Conservation (phyloP, 83 land plant species). For the Picea engelmannii region DNA sequence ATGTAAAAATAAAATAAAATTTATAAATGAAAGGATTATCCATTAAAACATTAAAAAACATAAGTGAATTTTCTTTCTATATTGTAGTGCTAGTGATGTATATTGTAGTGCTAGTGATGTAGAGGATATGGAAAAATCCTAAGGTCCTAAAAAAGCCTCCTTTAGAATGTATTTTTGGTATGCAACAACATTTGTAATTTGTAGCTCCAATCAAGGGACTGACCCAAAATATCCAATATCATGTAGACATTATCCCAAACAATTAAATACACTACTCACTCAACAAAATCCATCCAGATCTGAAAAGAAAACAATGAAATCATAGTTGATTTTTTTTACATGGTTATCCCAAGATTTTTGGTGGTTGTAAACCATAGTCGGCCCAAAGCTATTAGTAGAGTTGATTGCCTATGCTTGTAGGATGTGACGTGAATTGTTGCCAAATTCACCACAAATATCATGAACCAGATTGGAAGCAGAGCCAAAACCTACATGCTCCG, state of each 20-base stretch:
- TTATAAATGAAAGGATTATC: too few species aligned
- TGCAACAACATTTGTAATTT: neutral
- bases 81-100: too few species aligned
- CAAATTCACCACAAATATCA: neutral
- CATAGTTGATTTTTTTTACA: neutral
- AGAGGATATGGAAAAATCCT: conserved; percentile 55
- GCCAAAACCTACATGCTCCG: neutral
- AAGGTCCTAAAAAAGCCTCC: conserved; percentile 35
- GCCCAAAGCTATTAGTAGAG: conserved; percentile 5
- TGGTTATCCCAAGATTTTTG: neutral
- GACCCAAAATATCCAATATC: neutral
- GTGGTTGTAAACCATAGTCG: neutral
- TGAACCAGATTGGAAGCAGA: conserved; percentile 5
- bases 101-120: too few species aligned
- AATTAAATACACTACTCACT: too few species aligned
- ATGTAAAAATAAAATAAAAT: too few species aligned
- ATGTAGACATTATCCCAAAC: too few species aligned
- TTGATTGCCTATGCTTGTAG: conserved; percentile 11
- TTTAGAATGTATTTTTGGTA: neutral
- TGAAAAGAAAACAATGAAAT: too few species aligned
- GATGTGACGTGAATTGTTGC: conserved; percentile 1
- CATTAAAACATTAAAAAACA: too few species aligned
- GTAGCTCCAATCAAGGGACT: neutral
- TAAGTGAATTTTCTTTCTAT: too few species aligned
- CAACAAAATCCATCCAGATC: too few species aligned